Percentiles rank a stretch among this genome's conserved stretches.
Evolutionary conservation across 164 flowering plant genomes (phyloP).

Genomic region (Stephania japonica): DNA sequence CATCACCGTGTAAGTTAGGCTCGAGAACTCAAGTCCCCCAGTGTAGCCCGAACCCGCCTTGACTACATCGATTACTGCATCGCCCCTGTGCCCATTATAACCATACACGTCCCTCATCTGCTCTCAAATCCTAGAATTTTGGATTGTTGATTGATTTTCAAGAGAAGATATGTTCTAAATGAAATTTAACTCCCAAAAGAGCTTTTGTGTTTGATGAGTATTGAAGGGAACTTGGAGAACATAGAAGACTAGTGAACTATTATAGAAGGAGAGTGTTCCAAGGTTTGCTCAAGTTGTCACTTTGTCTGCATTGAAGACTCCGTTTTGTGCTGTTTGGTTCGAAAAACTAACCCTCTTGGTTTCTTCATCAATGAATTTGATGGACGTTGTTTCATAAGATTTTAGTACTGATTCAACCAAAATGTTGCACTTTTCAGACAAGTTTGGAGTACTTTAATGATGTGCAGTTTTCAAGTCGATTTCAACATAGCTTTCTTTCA

Average conservation of each 20-base stretch:
- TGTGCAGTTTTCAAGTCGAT: neutral
- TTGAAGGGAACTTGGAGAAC: constrained; percentile 16
- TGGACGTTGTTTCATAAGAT: constrained; percentile 2
- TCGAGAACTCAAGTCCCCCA: constrained; percentile 52
- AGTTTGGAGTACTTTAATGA: neutral
- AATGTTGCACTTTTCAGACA: neutral
- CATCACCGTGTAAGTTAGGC: constrained; percentile 50
- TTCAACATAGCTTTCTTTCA: neutral
- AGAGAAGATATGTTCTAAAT: neutral
- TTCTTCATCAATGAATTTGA: constrained; percentile 17
- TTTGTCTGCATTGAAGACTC: constrained; percentile 36
- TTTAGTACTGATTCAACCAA: neutral
- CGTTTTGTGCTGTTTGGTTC: constrained; percentile 25
- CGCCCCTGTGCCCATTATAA: constrained; percentile 18
- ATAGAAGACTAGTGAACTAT: constrained; percentile 8
- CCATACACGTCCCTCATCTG: constrained; percentile 12
- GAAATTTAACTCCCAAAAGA: neutral
- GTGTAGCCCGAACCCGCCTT: constrained; percentile 33
- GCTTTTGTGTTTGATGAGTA: constrained; percentile 7
- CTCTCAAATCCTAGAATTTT: neutral
- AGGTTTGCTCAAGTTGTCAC: constrained; percentile 18
- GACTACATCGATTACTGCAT: constrained; percentile 41
- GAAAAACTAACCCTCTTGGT: constrained; percentile 24
- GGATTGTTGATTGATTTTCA: neutral
- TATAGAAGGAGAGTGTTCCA: constrained; percentile 31